Base-by-base conservation (phyloP, 495 filamentous ascomycete genomes). In the Chaetomidium leptoderma region DNA sequence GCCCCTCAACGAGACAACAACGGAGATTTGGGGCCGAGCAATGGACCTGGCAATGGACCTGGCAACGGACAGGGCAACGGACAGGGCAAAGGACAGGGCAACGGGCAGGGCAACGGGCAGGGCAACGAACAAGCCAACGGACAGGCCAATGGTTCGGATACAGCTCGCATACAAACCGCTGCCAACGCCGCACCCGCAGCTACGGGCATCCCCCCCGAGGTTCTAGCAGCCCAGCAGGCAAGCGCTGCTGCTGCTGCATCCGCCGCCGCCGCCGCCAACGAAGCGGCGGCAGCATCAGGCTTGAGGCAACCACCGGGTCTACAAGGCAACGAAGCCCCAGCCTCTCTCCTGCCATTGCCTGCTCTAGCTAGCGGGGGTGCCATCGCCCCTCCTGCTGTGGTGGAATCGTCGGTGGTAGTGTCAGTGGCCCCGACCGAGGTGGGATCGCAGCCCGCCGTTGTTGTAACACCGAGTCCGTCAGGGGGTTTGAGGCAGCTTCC, bases 281-380 rank as follows among this genome's bases (percentile, higher is more conserved):
- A 29, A 2, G 50, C 48, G 11, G 58, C 59, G 29, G 33, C 59
- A 23, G 55, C 53, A 29, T 24, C 40, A 13, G 58, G 60, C 6
- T 32, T 70, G 32, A 63, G 35, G 24, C 65, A 55, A 16, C 61
- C 59, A 4, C 63, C 67, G 16, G 65, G 63, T 4, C n/a, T 66
- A 37, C 64, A 65, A 10, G 55, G 11, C 7, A 17, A 40, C 23
- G 60, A 17, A 16, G n/a, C 40, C 24, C 21, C 53, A 37, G 64
- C 40, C 8, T 19, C 55, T 8, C 58, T 67, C 21, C 58, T 26
- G n/a, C 62, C 64, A 4, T 52, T 65, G 8, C 66, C 66, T 9
- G 62, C 44, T 1, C 62, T 69, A 14, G 61, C 43, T 6, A 39
- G 40, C 1, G 58, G 36, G 0, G 53, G 13, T 51, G 48, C 30